Base-by-base conservation (phyloP, 108 stramenopile genomes). In the Nannochloropsis oceanica region DNA sequence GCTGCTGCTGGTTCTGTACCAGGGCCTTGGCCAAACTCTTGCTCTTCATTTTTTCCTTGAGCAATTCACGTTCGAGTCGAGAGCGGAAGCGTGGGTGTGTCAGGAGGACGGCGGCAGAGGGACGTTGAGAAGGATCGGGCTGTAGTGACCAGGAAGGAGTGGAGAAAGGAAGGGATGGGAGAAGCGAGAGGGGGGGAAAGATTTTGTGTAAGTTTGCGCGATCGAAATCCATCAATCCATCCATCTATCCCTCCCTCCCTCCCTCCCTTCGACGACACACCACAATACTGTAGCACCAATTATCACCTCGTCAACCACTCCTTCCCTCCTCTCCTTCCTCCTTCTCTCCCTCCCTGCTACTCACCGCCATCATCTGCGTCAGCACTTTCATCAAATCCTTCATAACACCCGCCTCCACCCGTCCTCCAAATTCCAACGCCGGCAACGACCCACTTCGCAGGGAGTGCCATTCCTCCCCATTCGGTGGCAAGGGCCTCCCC, bases 381-480 rank as follows among this genome's bases (percentile, higher is more conserved):
- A 50, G 46, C 14, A 50, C 46, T 18, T 18, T 13, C 46, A 50
- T 50, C 46, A 50, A 50, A 50, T 50, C 46, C 13, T 13, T 14
- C 14, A 50, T 18, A 13, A 50, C 0, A 50, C 13, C 46, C 46
- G 46, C 46, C 46, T n/a, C n/a, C n/a, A n/a, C n/a, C n/a, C 14
- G 46, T 50, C 18, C 46, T 50, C 46, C 46, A n/a, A n/a, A n/a
- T 50, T 50, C 18, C 0, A 50, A 50, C 13, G 46, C 13, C 13
- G 46, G 46, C 14, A 18, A 18, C 0, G 13, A 18, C 46, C 95
- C 96, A 10, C 91, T 84, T 80, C 96, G 93, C 25, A 97, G 89
- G 73, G 93, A 88, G 86, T 96, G 96, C 96, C 96, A 97, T 88
- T 96, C 95, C 59, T 91, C 91, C 44, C 96, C 96, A 84, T 95